These are phyloP conservation scores for Paxillus ammoniavirescens DNA, from an alignment of 768 basidiomycete genomes.

Conservation along the genomic window DNA sequence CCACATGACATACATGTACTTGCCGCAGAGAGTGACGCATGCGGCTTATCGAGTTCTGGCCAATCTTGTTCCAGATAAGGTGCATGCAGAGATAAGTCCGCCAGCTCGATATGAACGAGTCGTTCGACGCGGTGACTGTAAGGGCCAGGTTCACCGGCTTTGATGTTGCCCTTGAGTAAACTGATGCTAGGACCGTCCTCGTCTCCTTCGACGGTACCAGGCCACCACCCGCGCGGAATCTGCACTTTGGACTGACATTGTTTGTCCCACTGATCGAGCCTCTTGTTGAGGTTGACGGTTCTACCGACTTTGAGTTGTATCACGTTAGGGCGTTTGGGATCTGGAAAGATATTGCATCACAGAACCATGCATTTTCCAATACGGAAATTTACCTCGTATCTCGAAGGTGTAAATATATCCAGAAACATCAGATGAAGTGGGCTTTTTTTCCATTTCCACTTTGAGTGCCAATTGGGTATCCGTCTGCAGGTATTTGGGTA, in stretches of 20 bases:
- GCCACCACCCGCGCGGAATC: conserved; percentile 73
- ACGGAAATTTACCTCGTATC: conserved; percentile 54
- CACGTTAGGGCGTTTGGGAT: conserved; percentile 33
- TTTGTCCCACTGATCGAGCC: conserved; percentile 78
- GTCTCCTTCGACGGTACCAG: conserved; percentile 46
- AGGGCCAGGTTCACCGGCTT: conserved; percentile 57
- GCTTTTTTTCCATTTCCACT: conserved; percentile 52
- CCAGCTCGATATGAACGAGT: conserved; percentile 77
- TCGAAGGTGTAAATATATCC: conserved; percentile 86
- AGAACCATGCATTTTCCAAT: not conserved
- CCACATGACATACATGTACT: not conserved
- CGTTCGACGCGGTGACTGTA: conserved; percentile 77
- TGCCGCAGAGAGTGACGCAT: conserved; percentile 12
- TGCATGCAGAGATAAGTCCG: conserved; percentile 57
- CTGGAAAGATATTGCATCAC: conserved; percentile 17
- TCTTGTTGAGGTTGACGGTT: conserved; percentile 66
- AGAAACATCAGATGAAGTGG: conserved; percentile 54
- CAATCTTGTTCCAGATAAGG: conserved; percentile 60
- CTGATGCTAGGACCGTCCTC: conserved; percentile 37
- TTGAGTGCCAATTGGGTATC: conserved; percentile 60
- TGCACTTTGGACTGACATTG: conserved; percentile 79
- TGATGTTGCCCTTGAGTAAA: conserved; percentile 64
- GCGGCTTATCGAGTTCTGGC: conserved; percentile 36
- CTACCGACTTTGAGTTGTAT: conserved; percentile 80
- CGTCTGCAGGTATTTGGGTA: conserved; percentile 59